Evolutionary conservation across 2,329 filamentous ascomycete species (phyloP), one percentile per base, ranked within the genome.

Genomic region (Fusarium azukiicola): DNA sequence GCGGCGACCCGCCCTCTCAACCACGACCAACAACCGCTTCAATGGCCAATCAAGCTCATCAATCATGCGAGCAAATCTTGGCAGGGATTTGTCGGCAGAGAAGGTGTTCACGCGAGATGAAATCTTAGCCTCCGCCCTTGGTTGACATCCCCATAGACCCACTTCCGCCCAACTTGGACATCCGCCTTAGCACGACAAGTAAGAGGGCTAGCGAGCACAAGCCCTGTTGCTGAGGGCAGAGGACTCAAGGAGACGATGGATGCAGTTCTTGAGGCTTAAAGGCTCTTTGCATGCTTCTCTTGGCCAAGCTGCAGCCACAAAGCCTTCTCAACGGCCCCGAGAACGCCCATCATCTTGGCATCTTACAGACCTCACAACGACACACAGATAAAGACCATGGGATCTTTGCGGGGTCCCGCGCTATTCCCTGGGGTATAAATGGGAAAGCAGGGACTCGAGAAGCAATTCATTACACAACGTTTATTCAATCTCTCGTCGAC

Each of bases 91-190:
- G n/a, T 66, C 27, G 23, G 42, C 27, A 66, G 27, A 66, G 21
- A 50, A 54, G n/a, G 47, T 21, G 46, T 67, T 68, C 47, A 42
- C 66, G 47, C 47, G 66, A 68, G 66, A 68, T 52, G 47, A 44
- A 61, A 38, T 66, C 63, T 61, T 79, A 77, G 76, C 52, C 42
- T 79, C 76, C 76, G 76, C 76, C 76, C n/a, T 79, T 69, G 17
- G 56, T 40, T 16, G 49, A 79, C 74, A 76, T 44, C 44, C 27
- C n/a, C 44, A 73, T 52, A 58, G 73, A 76, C 76, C 76, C 76
- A 79, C 76, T 23, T 68, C 49, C 76, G 74, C 76, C 76, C 73
- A 79, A 77, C 47, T 9, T 74, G 36, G 54, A 79, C 74, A 74
- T 79, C 76, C 76, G 74, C 76, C 76, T 64, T 79, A 27, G 17